These are phyloP conservation scores for Xylariaceae sp. DNA, from an alignment of 2,329 filamentous ascomycete species.

Conservation along the genomic window DNA sequence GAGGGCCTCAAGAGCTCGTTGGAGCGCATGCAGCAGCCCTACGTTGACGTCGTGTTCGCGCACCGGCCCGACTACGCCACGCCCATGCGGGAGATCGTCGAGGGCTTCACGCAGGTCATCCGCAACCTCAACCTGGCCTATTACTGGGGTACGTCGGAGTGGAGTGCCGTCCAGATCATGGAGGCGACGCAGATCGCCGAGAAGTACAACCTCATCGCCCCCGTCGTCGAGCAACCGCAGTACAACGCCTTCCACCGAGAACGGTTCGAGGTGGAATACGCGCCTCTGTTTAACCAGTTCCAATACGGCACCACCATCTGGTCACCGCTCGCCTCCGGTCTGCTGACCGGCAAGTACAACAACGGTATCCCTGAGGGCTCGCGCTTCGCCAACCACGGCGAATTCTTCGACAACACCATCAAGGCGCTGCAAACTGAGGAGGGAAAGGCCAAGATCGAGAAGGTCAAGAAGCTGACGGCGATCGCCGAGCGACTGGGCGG, in stretches of 20 bases:
- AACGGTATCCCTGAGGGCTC: slow-evolving; percentile 43
- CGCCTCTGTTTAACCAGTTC: slow-evolving; percentile 52
- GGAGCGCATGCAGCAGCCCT: slow-evolving; percentile 51
- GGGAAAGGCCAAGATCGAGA: slow-evolving; percentile 49
- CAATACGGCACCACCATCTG: slow-evolving; percentile 61
- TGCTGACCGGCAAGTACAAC: slow-evolving; percentile 66
- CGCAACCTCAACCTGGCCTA: slow-evolving; percentile 38
- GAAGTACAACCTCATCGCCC: slow-evolving; percentile 56
- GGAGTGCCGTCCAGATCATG: slow-evolving; percentile 62
- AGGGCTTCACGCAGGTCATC: slow-evolving; percentile 68
- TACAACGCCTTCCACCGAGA: slow-evolving; percentile 61
- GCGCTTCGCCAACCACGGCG: slow-evolving; percentile 41
- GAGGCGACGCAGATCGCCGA: slow-evolving; percentile 59
- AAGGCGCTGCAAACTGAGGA: background rate
- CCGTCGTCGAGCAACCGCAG: slow-evolving; percentile 62
- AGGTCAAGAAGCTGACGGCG: slow-evolving; percentile 55
- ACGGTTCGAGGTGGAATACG: slow-evolving; percentile 61
- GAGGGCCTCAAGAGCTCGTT: slow-evolving; percentile 61
- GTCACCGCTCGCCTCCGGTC: slow-evolving; percentile 55
- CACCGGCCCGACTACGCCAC: slow-evolving; percentile 65
- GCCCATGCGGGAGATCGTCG: slow-evolving; percentile 67
- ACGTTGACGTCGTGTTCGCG: slow-evolving; percentile 66
- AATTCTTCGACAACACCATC: slow-evolving; percentile 44
- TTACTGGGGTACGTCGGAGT: slow-evolving; percentile 69
- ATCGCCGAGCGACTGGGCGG: slow-evolving; percentile 63